phyloP scores from a whole-genome alignment of 768 basidiomycete genomes.

The Clitopilus hobsonii region DNA sequence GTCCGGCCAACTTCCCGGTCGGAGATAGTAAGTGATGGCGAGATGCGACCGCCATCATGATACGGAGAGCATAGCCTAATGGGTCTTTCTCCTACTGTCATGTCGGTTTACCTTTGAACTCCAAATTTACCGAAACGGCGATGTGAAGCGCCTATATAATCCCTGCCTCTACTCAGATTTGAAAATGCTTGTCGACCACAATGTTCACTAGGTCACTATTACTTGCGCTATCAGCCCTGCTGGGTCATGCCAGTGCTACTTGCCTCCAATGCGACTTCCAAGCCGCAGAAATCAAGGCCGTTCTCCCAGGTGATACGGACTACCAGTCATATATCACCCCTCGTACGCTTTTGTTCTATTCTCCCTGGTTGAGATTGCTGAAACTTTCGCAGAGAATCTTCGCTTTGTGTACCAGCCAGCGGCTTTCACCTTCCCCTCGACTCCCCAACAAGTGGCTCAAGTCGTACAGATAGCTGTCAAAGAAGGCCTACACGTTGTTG shows the following conservation, averaged over 20 bases:
- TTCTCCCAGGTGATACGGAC: neutral
- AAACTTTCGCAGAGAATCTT: conserved; percentile 22
- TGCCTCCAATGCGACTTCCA: neutral
- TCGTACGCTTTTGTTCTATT: neutral
- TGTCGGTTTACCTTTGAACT: too few relatives aligned
- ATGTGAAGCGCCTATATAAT: too few relatives aligned
- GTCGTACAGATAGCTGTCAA: conserved; percentile 24
- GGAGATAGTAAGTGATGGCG: too few relatives aligned
- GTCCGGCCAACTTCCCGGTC: too few relatives aligned
- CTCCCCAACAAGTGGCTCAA: conserved; percentile 24
- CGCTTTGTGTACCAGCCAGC: conserved; percentile 29
- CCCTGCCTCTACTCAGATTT: too few relatives aligned
- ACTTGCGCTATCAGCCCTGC: too few relatives aligned
- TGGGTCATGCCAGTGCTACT: neutral
- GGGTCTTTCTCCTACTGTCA: too few relatives aligned
- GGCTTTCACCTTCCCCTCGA: conserved; percentile 27
- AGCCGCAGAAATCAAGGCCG: neutral
- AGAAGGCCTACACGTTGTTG: conserved; percentile 28
- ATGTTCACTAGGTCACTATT: too few relatives aligned
- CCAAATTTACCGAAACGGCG: too few relatives aligned
- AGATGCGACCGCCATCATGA: too few relatives aligned
- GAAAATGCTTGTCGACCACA: too few relatives aligned
- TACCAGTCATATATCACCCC: neutral
- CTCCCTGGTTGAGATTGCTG: neutral
- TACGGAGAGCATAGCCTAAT: too few relatives aligned